These are phyloP conservation scores for Mariannaea elegans DNA, from an alignment of 2,329 filamentous ascomycete species.

Conservation along the genomic window DNA sequence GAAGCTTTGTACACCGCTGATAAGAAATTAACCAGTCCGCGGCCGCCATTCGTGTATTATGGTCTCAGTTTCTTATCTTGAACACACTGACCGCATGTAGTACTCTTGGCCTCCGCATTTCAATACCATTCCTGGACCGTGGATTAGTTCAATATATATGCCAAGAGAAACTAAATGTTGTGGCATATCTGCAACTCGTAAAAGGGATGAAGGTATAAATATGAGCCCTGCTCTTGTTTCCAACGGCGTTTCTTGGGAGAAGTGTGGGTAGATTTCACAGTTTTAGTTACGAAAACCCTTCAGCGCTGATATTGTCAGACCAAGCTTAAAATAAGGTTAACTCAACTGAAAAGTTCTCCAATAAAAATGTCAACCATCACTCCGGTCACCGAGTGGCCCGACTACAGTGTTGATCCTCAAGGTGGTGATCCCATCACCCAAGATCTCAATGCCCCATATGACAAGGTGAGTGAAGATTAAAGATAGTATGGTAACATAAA, in stretches of 20 bases:
- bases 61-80: conserved; percentile 2
- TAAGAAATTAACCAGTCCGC: conserved; percentile 9
- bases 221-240: background rate
- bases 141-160: background rate
- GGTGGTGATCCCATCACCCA: conserved; percentile 55
- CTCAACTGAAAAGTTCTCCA: background rate
- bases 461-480: conserved; percentile 44
- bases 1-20: conserved; percentile 4
- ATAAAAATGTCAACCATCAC: conserved; percentile 26
- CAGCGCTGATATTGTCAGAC: too few relatives aligned
- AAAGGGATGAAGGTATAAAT: conserved; percentile 4
- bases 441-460: conserved; percentile 54
- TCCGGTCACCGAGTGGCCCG: conserved; percentile 51
- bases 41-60: background rate
- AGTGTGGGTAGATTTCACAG: too few relatives aligned
- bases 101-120: background rate
- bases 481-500: background rate
- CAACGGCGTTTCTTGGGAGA: background rate
- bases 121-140: background rate
- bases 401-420: conserved; percentile 49
- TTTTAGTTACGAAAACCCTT: too few relatives aligned
- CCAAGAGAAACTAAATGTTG: conserved; percentile 5
- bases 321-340: background rate
- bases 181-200: background rate
- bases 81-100: background rate